Evolutionary conservation across 306 rosid species (phyloP), one percentile per base, ranked within the genome.

Genomic region (Vigna reflexopilosa): DNA sequence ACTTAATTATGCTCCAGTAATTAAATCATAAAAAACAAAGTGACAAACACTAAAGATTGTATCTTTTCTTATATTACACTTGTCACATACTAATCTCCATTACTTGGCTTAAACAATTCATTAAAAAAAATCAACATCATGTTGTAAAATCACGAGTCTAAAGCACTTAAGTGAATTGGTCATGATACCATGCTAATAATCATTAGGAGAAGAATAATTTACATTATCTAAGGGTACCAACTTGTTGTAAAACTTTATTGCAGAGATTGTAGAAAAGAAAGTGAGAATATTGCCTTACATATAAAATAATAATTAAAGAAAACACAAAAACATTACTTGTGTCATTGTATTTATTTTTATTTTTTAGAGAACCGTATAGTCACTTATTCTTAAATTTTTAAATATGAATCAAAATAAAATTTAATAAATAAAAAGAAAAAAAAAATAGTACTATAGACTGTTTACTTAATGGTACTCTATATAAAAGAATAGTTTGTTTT

Each of bases 201-300:
- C 62, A 86, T 82, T 66, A 72, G 82, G 3, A 78, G 73, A 1
- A 65, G 32, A 67, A 79, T 86, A 82, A 58, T 58, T 42, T 79
- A 86, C 80, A 80, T 85, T 82, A 86, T 86, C 86, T 76, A 17
- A 55, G 42, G 75, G 84, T 59, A 76, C 83, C 89, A 86, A 86
- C 89, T 80, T 86, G 86, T 71, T 30, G 45, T 28, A 65, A 9
- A 63, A 38, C 54, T 80, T 80, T 61, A 50, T 64, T 67, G 67
- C 44, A 47, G 56, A 76, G 26, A 70, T 47, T 84, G 72, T 84
- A 79, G 73, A 19, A 75, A 51, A 48, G 20, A 28, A 66, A 56
- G 52, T 26, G 66, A 79, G 77, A 70, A 59, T 12, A 24, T 48
- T 55, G 24, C 14, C 16, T 30, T 54, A n/a, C 19, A 52, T 12